Conservation (phyloP, 2,329 filamentous ascomycete species). For the Pseudogymnoascus verrucosus region DNA sequence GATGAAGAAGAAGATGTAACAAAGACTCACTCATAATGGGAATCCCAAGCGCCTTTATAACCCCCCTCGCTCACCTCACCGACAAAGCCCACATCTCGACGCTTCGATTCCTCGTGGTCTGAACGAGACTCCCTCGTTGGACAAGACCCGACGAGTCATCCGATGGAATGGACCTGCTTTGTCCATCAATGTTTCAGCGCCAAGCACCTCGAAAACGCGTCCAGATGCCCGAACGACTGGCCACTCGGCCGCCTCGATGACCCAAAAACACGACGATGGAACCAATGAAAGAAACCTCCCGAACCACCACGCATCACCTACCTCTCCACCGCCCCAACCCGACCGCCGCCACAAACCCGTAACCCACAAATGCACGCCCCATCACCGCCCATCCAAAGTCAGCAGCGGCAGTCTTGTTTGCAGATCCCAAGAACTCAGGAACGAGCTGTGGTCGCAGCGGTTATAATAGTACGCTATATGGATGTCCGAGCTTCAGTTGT, state of each 20-base stretch:
- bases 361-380: not conserved
- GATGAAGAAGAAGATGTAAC: not conserved
- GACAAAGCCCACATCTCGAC: not conserved
- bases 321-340: not conserved
- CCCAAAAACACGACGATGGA: not conserved
- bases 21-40: not conserved
- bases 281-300: not conserved
- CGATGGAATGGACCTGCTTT: not conserved
- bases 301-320: not conserved
- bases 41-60: not conserved
- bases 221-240: not conserved
- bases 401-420: not conserved
- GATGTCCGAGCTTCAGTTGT: not conserved
- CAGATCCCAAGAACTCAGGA: not conserved
- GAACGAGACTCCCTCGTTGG: not conserved
- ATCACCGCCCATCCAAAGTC: not conserved
- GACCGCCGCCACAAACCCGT: not conserved
- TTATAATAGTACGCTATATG: not conserved
- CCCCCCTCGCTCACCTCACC: not conserved
- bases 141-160: not conserved
- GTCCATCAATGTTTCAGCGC: not conserved
- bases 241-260: not conserved
- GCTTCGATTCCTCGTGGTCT: not conserved
- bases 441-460: not conserved
- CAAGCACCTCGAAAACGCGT: not conserved